Conservation (phyloP, 306 rosid species). For the Prunus persica region Prunus_persica_NCBIv2 NC_034011.1:22900001-22900500, state of each 20-base stretch:
- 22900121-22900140: no score
- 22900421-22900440: constrained; percentile 38
- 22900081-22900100: no score
- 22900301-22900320: background rate
- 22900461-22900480: constrained; percentile 89
- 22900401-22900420: constrained; percentile 51
- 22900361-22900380: constrained; percentile 70
- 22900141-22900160: no score
- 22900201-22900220: background rate
- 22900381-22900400: constrained; percentile 69
- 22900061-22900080: background rate
- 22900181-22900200: background rate
- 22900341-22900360: constrained; percentile 39
- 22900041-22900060: no score
- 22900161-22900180: background rate
- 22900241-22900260: background rate
- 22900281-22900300: background rate
- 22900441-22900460: constrained; percentile 61
- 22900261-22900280: background rate
- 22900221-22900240: background rate
- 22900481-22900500: constrained; percentile 14
- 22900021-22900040: no score
- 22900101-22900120: no score
- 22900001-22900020: no score
- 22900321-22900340: constrained; percentile 4